These are phyloP conservation scores for Pleurotus platypus DNA, from an alignment of 768 basidiomycete species.

Conservation along the genomic window DNA sequence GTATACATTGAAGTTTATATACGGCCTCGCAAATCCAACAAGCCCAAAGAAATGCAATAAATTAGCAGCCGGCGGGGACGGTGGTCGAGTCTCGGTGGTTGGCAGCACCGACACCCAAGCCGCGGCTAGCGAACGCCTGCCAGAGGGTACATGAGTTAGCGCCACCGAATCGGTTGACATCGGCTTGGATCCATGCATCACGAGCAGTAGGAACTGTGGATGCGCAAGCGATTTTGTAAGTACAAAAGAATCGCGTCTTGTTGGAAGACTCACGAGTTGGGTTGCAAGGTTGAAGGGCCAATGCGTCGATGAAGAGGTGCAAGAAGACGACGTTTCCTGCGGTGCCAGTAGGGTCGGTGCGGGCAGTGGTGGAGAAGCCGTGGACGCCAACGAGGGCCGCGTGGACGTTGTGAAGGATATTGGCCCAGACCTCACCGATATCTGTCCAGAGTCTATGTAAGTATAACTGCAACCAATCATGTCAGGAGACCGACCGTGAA, in stretches of 20 bases:
- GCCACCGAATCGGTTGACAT: conserved; percentile 31
- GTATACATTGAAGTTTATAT: not conserved
- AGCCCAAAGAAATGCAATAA: not conserved
- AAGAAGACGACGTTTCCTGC: conserved; percentile 32
- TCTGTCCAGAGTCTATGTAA: not conserved
- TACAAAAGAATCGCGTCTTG: no score
- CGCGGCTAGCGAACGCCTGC: conserved; percentile 32
- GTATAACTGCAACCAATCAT: not conserved
- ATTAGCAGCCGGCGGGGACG: conserved; percentile 28
- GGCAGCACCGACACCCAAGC: conserved; percentile 10
- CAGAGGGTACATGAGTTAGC: conserved; percentile 32
- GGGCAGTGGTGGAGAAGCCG: conserved; percentile 3
- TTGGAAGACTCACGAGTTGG: conserved; percentile 2
- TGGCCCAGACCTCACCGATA: conserved; percentile 9
- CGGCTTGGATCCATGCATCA: conserved; percentile 36
- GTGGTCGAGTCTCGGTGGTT: conserved; percentile 25
- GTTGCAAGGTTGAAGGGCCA: conserved; percentile 32
- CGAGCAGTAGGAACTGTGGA: conserved; percentile 20
- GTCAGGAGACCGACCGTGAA: conserved; percentile 35
- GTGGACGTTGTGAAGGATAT: conserved; percentile 8
- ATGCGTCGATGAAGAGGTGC: conserved; percentile 32
- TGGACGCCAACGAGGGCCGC: conserved; percentile 2
- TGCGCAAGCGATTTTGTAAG: not conserved
- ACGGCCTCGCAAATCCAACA: not conserved
- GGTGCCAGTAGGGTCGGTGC: conserved; percentile 9